Evolutionary conservation across 2,329 filamentous ascomycete species (phyloP).

Genomic region (Capronia americana): DNA sequence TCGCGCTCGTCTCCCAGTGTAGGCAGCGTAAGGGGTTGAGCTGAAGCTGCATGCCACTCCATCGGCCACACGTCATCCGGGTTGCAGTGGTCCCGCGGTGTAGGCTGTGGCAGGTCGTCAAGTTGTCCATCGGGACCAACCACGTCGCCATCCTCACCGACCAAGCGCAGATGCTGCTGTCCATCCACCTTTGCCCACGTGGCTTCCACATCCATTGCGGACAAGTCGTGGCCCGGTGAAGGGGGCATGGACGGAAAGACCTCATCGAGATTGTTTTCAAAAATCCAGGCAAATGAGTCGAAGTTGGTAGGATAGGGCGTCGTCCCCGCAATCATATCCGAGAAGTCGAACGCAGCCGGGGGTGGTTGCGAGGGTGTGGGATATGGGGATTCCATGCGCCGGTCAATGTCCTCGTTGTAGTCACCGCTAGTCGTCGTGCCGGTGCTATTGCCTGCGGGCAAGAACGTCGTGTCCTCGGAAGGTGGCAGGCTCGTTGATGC

Average conservation of each 20-base stretch:
- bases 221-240: slow-evolving; percentile 1
- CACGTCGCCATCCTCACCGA: background rate
- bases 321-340: background rate
- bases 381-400: background rate
- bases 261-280: slow-evolving; percentile 1
- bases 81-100: background rate
- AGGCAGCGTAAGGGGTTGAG: background rate
- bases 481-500: background rate
- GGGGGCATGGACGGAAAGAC: background rate
- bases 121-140: background rate
- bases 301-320: background rate
- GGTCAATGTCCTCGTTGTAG: background rate
- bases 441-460: background rate
- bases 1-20: background rate
- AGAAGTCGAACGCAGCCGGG: background rate
- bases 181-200: background rate
- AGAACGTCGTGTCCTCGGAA: background rate
- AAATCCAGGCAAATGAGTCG: slow-evolving; percentile 2
- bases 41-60: slow-evolving; percentile 9
- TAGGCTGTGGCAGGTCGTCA: background rate
- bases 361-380: background rate
- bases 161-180: background rate
- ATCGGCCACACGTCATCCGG: slow-evolving; percentile 17
- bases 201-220: background rate
- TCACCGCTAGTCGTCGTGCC: background rate